Evolutionary conservation across 257 asterid genomes (phyloP).

Genomic region (Thymus mandschuricus): DNA sequence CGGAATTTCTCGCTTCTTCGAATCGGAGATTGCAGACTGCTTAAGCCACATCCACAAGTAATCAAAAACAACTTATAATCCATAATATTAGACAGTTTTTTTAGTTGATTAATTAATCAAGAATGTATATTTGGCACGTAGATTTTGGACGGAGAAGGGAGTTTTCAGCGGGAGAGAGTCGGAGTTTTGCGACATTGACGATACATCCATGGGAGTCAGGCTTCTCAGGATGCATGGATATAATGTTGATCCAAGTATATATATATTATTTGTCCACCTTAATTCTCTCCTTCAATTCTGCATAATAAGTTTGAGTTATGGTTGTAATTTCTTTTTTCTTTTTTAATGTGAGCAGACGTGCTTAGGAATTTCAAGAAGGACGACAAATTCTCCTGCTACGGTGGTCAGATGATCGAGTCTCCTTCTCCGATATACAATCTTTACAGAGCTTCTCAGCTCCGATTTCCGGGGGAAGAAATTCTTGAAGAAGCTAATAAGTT

Average conservation of each 20-base stretch:
- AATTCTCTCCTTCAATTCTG: too few species aligned
- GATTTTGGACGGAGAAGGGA: slow-evolving; percentile 52
- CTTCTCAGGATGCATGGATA: slow-evolving; percentile 55
- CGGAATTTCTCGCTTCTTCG: slow-evolving; percentile 53
- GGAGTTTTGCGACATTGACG: slow-evolving; percentile 45
- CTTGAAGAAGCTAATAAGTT: slow-evolving; percentile 52
- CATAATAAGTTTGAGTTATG: too few species aligned
- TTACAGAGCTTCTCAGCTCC: slow-evolving; percentile 50
- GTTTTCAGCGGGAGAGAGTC: slow-evolving; percentile 49
- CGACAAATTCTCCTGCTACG: slow-evolving; percentile 44
- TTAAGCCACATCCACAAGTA: slow-evolving; percentile 47
- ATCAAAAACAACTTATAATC: too few species aligned
- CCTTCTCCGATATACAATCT: slow-evolving; percentile 49
- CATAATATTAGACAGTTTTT: neutral
- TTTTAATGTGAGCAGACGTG: slow-evolving; percentile 38
- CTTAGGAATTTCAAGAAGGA: slow-evolving; percentile 45
- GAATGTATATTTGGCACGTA: neutral
- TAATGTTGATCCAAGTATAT: slow-evolving; percentile 39
- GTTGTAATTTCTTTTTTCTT: neutral
- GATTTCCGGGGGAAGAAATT: slow-evolving; percentile 52
- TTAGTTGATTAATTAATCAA: neutral
- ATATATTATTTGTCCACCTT: too few species aligned
- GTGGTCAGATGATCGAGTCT: slow-evolving; percentile 47
- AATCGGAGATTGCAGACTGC: slow-evolving; percentile 40
- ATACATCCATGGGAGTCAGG: slow-evolving; percentile 58